A percentile compares a stretch with the other conserved stretches of the same genome.
These are phyloP conservation scores for Colletotrichum sansevieriae DNA, from an alignment of 2,329 filamentous ascomycete genomes.

Conservation along the genomic window DNA sequence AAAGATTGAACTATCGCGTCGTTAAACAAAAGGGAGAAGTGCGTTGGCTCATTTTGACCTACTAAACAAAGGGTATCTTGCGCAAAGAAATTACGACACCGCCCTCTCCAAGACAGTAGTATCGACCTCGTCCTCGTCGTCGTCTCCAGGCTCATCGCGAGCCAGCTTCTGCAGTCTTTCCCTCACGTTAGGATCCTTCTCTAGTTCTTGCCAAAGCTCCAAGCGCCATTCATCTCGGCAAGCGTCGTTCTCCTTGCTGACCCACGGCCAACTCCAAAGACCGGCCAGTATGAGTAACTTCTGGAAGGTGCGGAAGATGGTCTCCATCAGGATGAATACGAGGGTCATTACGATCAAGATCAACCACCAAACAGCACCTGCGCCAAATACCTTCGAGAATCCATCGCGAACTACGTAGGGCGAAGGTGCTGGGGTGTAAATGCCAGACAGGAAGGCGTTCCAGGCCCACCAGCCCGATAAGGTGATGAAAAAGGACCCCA, in stretches of 20 bases:
- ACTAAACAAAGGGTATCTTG: slow-evolving; percentile 26
- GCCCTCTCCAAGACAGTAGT: slow-evolving; percentile 6
- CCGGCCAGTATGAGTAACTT: slow-evolving; percentile 61
- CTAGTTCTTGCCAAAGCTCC: slow-evolving; percentile 70
- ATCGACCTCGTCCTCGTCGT: slow-evolving; percentile 24
- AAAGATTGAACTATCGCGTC: no score
- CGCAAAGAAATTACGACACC: slow-evolving; percentile 19
- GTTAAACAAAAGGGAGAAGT: background rate
- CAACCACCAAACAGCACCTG: slow-evolving; percentile 80
- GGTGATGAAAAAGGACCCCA: slow-evolving; percentile 69
- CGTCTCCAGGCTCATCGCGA: slow-evolving; percentile 44
- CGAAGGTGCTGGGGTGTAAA: slow-evolving; percentile 63
- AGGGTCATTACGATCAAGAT: slow-evolving; percentile 74
- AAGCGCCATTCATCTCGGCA: slow-evolving; percentile 63
- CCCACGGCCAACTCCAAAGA: slow-evolving; percentile 63
- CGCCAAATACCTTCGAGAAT: slow-evolving; percentile 76
- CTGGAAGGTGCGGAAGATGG: slow-evolving; percentile 67
- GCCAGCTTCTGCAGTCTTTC: slow-evolving; percentile 58
- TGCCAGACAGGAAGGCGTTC: slow-evolving; percentile 77
- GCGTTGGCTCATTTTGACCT: background rate
- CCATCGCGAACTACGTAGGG: slow-evolving; percentile 77
- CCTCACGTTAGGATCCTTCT: slow-evolving; percentile 62
- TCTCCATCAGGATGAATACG: slow-evolving; percentile 73
- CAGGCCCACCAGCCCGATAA: slow-evolving; percentile 77
- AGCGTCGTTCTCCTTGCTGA: slow-evolving; percentile 44